Conservation (phyloP, 371 early-diverging fungal species). For the Dichotomocladium elegans region DNA sequence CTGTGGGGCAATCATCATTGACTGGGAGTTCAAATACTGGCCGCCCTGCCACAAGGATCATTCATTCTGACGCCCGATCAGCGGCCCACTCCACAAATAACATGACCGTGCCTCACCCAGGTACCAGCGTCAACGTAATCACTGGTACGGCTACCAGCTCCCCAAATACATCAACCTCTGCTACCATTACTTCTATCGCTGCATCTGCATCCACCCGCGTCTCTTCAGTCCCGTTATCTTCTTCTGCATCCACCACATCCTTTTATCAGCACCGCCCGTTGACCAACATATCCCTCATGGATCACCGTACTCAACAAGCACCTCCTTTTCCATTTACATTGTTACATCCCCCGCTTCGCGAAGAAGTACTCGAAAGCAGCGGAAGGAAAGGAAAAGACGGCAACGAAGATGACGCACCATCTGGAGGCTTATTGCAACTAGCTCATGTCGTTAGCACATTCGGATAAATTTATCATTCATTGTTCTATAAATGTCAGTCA, state of each 20-base stretch:
- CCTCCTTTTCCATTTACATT: constrained; percentile 7
- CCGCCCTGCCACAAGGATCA: no score
- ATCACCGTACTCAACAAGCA: constrained; percentile 1
- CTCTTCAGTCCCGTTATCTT: not conserved
- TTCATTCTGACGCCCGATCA: no score
- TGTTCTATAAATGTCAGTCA: no score
- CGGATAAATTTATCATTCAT: no score
- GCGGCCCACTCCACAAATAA: no score
- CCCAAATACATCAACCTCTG: not conserved
- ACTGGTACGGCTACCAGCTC: no score
- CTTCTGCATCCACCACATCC: not conserved
- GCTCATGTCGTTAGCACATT: constrained; percentile 21
- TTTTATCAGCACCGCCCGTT: constrained; percentile 21
- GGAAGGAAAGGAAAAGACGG: not conserved
- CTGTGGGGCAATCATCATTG: no score
- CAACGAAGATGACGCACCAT: not conserved
- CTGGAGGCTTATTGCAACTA: constrained; percentile 10
- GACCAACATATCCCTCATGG: not conserved
- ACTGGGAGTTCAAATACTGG: not conserved
- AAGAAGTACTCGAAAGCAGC: not conserved
- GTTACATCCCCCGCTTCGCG: constrained; percentile 6
- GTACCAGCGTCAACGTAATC: no score
- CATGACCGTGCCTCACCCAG: no score
- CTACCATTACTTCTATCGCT: not conserved
- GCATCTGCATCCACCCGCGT: not conserved